Evolutionary conservation across 257 asterid genomes (phyloP), one percentile per base, ranked within the genome.

Genomic region (Misopates orontium): DNA sequence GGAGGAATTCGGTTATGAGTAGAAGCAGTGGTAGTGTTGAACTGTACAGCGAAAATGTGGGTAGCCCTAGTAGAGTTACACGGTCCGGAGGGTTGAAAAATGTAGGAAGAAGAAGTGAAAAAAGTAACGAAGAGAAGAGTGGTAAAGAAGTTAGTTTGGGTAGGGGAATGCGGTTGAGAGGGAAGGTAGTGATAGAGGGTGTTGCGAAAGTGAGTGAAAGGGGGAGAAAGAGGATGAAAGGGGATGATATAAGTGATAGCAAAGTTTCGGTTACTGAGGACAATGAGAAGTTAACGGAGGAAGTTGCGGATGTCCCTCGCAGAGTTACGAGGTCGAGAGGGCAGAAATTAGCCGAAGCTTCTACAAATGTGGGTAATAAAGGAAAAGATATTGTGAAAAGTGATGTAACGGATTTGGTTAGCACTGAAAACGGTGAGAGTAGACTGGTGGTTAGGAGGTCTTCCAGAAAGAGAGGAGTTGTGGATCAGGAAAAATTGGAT

Each of bases 311-410:
- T 59, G 58, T 2, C 5, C 73, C 50, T 56, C 50, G 62, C 60
- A 64, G 78, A 51, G 36, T 28, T 28, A 28, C 67, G 13, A 71
- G 84, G 81, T 65, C 82, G 21, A 65, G 75, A 56, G 50, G 72
- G 55, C 62, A 63, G 75, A 71, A 52, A 54, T 28, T 67, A 71
- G 49, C 42, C 19, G 81, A 74, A 62, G 75, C 32, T 36, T 53
- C 66, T 70, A 44, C 24, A 16, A 24, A 19, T 28, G 64, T 60
- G 77, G 74, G 44, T 32, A 73, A 69, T 60, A 67, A 53, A 61
- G 80, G 75, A 69, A 75, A 68, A 64, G 64, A 56, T 53, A 78
- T 17, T 5, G 64, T 5, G 47, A 45, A 64, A 52, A 59, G 20
- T 32, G 64, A 15, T 40, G 70, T 47, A 15, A 59, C 44, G 74